Evolutionary conservation across 768 basidiomycete genomes (phyloP), one percentile per base, ranked within the genome.

Genomic region (Boletus subparvulus): DNA sequence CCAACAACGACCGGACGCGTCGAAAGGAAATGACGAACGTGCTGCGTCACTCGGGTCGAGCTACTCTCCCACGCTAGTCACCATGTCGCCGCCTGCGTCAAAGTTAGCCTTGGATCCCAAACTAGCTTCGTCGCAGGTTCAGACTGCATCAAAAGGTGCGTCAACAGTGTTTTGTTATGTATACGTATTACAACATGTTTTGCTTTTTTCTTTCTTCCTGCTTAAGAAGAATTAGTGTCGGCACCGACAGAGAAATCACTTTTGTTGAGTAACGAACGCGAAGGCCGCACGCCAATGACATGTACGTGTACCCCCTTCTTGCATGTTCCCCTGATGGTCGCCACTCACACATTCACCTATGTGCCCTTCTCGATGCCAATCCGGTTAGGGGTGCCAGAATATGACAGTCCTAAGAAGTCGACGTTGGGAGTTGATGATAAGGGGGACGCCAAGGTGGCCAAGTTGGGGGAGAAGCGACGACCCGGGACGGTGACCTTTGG

Each of bases 401-500:
- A 40, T 4, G 47, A 50, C 21, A 41, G 39, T 13, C 42, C 54
- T 6, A 44, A 37, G 28, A 44, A 50, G 39, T n/a, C 21, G 17
- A 35, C 17, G 47, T 35, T 19, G 48, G 26, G 5, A 16, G 19
- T 10, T 37, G 33, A 14, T 4, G 28, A 21, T 8, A 41, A 55
- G 19, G 42, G 24, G 14, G 13, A 26, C n/a, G 5, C 12, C 16
- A 40, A 44, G 13, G 3, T 4, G 21, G 11, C 41, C 35, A 50
- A 55, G 48, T 44, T 21, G 47, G 41, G 10, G 24, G 47, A 47
- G 47, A 46, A 55, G 26, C 54, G 39, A 37, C 40, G 47, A 5
- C 35, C 35, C 0, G 54, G 54, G 12, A 19, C 32, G 33, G 54
- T 54, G 8, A 50, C 54, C 48, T 55, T 50, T 32, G 48, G 54